A percentile compares a stretch with the other conserved stretches of the same genome.
phyloP scores from a whole-genome alignment of 805 yeast species.

The Cyberlindnera petersonii region DNA sequence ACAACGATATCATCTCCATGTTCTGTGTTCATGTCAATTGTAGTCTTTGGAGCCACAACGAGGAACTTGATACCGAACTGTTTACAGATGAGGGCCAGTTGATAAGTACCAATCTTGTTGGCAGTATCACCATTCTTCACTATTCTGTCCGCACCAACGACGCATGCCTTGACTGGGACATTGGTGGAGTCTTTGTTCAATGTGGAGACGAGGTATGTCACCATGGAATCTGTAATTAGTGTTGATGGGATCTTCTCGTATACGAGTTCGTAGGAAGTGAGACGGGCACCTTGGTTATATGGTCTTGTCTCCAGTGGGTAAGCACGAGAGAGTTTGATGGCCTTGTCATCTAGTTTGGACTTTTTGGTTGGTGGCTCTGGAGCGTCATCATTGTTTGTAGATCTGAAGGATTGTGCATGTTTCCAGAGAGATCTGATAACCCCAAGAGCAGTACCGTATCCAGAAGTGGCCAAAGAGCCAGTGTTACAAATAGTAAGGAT shows the following conservation, averaged over 20 bases:
- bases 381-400: conserved; percentile 1
- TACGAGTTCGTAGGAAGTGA: conserved; percentile 86
- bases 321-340: conserved; percentile 59
- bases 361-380: conserved; percentile 28
- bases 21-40: conserved; percentile 66
- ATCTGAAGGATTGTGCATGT: conserved; percentile 29
- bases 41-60: conserved; percentile 94
- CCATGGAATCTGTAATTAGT: conserved; percentile 88
- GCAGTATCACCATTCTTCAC: conserved; percentile 95
- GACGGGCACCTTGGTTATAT: conserved; percentile 91
- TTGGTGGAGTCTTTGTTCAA: conserved; percentile 27
- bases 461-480: conserved; percentile 95
- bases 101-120: conserved; percentile 93
- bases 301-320: conserved; percentile 95
- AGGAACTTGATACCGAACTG: conserved; percentile 71
- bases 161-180: conserved; percentile 79
- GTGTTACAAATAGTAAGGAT: conserved; percentile 94
- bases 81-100: conserved; percentile 69
- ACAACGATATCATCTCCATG: conserved; percentile 76
- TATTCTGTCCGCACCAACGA: conserved; percentile 87
- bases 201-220: conserved; percentile 62
- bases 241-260: conserved; percentile 87
- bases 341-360: conserved; percentile 18
- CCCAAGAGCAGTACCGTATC: conserved; percentile 96
- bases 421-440: conserved; percentile 71